Evolutionary conservation across 1,139 yeast species (phyloP).

Genomic region (Suhomyces bolitotheri): DNA sequence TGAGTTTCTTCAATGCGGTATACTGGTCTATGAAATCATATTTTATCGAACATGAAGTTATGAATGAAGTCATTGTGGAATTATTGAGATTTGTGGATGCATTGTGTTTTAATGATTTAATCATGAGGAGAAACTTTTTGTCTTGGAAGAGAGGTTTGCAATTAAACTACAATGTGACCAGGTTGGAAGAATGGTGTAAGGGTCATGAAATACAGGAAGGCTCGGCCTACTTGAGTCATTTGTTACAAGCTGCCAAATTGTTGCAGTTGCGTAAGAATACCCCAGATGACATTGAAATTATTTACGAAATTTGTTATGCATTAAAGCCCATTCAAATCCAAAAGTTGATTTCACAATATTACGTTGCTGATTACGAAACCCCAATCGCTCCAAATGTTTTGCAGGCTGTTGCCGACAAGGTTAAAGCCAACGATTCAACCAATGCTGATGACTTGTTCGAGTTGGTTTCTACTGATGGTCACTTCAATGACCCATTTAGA

Average conservation of each 20-base stretch:
- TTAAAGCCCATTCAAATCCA: conserved; percentile 93
- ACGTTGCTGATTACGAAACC: conserved; percentile 92
- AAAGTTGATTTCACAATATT: conserved; percentile 84
- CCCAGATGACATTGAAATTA: conserved; percentile 85
- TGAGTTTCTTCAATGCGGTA: conserved; percentile 85
- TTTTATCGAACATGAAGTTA: conserved; percentile 81
- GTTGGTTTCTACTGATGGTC: conserved; percentile 73
- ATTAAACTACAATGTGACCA: conserved; percentile 91
- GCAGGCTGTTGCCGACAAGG: conserved; percentile 81
- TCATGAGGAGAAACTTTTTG: conserved; percentile 91
- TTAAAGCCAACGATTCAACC: conserved; percentile 59
- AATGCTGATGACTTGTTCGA: conserved; percentile 69
- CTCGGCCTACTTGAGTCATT: conserved; percentile 80
- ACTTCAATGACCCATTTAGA: conserved; percentile 86
- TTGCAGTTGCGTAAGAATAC: conserved; percentile 90
- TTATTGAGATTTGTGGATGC: conserved; percentile 88
- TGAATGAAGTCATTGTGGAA: conserved; percentile 83
- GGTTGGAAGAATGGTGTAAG: conserved; percentile 98
- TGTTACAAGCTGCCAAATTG: conserved; percentile 91
- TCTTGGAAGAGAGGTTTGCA: conserved; percentile 99
- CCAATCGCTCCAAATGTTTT: conserved; percentile 87
- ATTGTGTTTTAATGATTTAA: conserved; percentile 89
- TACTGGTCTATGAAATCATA: conserved; percentile 94
- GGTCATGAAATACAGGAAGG: conserved; percentile 92
- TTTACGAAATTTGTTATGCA: conserved; percentile 93